Conservation (phyloP, 768 basidiomycete genomes). For the Podaxis sp. region DNA sequence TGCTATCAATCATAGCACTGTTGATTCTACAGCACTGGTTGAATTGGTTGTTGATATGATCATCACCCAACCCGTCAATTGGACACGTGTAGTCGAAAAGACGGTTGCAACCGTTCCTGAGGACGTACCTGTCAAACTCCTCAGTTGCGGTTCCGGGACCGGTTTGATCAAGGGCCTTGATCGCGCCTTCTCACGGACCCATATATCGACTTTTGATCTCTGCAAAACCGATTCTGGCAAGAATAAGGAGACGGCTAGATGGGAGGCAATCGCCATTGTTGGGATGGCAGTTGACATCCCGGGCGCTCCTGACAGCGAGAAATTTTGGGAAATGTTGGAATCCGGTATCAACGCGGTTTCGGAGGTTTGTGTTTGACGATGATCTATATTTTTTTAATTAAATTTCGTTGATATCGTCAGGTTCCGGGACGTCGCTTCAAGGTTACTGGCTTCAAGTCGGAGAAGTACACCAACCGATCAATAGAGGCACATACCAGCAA, state of each 20-base stretch:
- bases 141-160: constrained; percentile 51
- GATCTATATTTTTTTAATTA: background rate
- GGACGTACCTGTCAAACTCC: constrained; percentile 28
- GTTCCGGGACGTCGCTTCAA: constrained; percentile 61
- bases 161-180: constrained; percentile 38
- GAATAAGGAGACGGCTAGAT: constrained; percentile 10
- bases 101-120: constrained; percentile 22
- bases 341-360: constrained; percentile 53
- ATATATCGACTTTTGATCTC: constrained; percentile 21
- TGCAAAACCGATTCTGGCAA: constrained; percentile 20
- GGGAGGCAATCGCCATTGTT: constrained; percentile 60
- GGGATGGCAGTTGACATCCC: constrained; percentile 67
- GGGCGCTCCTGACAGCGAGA: constrained; percentile 44
- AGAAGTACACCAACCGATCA: constrained; percentile 31
- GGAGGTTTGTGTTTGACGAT: constrained; percentile 38
- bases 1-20: constrained; percentile 21
- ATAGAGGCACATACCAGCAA: constrained; percentile 60
- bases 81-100: constrained; percentile 41
- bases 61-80: constrained; percentile 49
- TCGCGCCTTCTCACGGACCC: constrained; percentile 26
- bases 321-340: constrained; percentile 61
- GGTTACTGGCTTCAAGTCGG: constrained; percentile 35
- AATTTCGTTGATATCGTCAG: constrained; percentile 31
- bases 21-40: constrained; percentile 30
- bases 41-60: constrained; percentile 47